Base-by-base conservation (phyloP, 495 filamentous ascomycete species). In the Lindgomyces ingoldianus region DNA sequence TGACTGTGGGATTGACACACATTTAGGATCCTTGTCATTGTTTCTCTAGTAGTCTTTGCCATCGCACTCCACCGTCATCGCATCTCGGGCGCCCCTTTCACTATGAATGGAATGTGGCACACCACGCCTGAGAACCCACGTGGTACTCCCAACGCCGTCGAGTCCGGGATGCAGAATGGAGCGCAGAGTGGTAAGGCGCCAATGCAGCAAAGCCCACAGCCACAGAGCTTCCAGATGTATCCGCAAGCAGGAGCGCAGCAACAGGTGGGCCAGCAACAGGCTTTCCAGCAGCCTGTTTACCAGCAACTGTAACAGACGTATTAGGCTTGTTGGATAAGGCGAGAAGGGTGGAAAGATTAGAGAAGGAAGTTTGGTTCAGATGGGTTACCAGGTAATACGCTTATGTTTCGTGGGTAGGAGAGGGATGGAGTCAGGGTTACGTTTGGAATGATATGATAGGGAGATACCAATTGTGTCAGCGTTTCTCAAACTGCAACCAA, bases 121-220 rank as follows among this genome's bases (percentile, higher is more conserved):
- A 21, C 18, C 12, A 58, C 55, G 3, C 39, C 30, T 12, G 33
- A 58, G 25, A 58, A 58, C 25, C 55, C 55, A 19, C 33, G 19
- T 6, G 39, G 55, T 19, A 25, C 6, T 10, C n/a, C 19, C 19
- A 26, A 24, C 41, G 22, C 8, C n/a, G 55, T 21, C 19, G 55
- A 27, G 22, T 2, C 55, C 8, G 36, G 41, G n/a, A n/a, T n/a
- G n/a, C n/a, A n/a, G n/a, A n/a, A n/a, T 39, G 33, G 6, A 6
- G 33, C 14, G 11, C 22, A 72, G 89, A 89, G 3, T 83, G 77
- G 1, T 87, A 80, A 72, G 89, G 86, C 18, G 85, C 87, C 66
- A 80, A 83, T 72, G 89, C 86, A 3, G 86, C 87, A 60, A 88
- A 87, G 59, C 84, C 87, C n/a, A 84, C 87, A 18, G 85, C 45